Evolutionary conservation across 2,329 filamentous ascomycete genomes (phyloP), one percentile per base, ranked within the genome.

Genomic region (Cercospora canescens): DNA sequence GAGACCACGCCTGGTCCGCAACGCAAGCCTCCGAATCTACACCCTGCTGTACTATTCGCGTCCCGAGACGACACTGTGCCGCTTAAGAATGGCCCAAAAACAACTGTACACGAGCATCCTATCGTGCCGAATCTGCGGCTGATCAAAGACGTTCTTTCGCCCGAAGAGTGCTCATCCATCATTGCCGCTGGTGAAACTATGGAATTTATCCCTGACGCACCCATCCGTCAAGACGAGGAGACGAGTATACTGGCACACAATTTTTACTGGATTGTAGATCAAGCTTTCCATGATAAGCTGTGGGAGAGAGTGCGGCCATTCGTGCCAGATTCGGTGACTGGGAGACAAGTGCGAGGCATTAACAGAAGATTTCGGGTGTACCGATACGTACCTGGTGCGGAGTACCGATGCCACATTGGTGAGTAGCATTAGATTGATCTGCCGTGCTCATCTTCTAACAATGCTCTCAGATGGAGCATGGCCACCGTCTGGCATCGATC

Each of bases 341-440:
- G 89, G 0, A 85, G 85, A 37, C 75, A 80, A 24, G 87, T 86
- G 0, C 81, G 88, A 4, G 89, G 89, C 0, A 80, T 92, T 63
- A 92, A 92, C 71, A 82, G 89, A 1, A 84, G 89, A 6, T 92
- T 91, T 79, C 83, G 89, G 18, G 88, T 91, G 0, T 92, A 92
- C 69, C 83, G 89, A 71, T 92, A 92, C 65, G 88, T 91, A 0
- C 89, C 89, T 1, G 89, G 89, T 0, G 89, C 89, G 0, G 89
- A 91, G 74, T 92, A 92, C 72, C 81, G 89, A 7, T 87, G 86
- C 65, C 89, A 91, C 69, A 91, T 92, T 65, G 84, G 59, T 62
- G 34, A 24, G 59, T 55, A 24, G 14, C 45, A 30, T 35, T 2
- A 8, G 7, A 21, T 24, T n/a, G n/a, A 56, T 11, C 18, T 2